Evolutionary conservation across 768 basidiomycete genomes (phyloP).

Genomic region (Sarcomyxa edulis): DNA sequence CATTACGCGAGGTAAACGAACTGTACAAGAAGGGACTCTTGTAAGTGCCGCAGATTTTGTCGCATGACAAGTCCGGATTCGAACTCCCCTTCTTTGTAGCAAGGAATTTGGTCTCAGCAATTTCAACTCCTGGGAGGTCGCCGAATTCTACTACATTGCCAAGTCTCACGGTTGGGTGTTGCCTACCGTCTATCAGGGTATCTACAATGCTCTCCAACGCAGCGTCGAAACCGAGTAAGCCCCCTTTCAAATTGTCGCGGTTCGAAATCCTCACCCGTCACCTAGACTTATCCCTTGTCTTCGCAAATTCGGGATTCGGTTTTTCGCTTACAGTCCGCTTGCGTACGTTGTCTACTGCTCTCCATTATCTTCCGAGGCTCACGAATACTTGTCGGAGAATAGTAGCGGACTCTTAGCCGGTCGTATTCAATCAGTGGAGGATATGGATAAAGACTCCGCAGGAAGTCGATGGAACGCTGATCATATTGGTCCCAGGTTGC

Average conservation of each 20-base stretch:
- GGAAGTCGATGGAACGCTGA: no score
- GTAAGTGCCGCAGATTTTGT: not conserved
- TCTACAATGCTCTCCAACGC: slow-evolving; percentile 15
- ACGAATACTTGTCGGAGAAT: no score
- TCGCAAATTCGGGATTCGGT: slow-evolving; percentile 36
- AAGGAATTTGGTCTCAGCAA: slow-evolving; percentile 45
- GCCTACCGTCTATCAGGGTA: slow-evolving; percentile 39
- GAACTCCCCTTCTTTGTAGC: slow-evolving; percentile 17
- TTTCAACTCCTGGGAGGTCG: slow-evolving; percentile 42
- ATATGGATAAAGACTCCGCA: no score
- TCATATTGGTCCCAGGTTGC: no score
- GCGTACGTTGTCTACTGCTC: no score
- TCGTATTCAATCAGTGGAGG: no score
- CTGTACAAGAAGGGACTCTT: slow-evolving; percentile 37
- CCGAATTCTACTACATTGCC: slow-evolving; percentile 42
- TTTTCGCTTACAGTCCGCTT: slow-evolving; percentile 39
- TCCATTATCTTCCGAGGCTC: no score
- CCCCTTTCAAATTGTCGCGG: no score
- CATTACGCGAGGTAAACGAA: slow-evolving; percentile 31
- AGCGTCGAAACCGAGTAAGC: slow-evolving; percentile 15
- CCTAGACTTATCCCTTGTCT: slow-evolving; percentile 40
- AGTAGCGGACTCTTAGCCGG: no score
- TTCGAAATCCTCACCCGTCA: no score
- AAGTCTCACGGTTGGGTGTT: slow-evolving; percentile 33
- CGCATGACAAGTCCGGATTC: no score